phyloP scores from a whole-genome alignment of 2,329 filamentous ascomycete genomes.

The Aspergillus proliferans region DNA sequence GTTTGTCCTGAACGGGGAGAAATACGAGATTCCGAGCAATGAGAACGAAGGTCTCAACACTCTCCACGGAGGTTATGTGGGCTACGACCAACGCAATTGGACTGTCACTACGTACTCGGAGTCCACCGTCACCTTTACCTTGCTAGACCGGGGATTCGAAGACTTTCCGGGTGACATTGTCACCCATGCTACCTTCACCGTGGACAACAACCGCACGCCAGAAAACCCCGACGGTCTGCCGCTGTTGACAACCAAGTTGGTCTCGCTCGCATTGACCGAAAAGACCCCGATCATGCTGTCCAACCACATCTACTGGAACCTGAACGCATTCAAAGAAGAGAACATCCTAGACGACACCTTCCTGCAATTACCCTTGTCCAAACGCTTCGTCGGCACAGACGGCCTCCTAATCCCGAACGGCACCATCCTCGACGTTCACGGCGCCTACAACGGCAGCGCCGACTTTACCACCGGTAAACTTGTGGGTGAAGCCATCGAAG shows the following conservation, averaged over 20 bases:
- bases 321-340: slow-evolving; percentile 42
- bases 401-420: slow-evolving; percentile 69
- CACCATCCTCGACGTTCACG: slow-evolving; percentile 67
- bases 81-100: slow-evolving; percentile 47
- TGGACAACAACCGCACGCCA: slow-evolving; percentile 30
- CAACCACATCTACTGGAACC: slow-evolving; percentile 49
- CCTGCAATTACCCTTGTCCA: slow-evolving; percentile 41
- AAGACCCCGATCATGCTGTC: slow-evolving; percentile 47
- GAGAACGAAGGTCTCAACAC: slow-evolving; percentile 48
- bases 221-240: slow-evolving; percentile 37
- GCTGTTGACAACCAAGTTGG: slow-evolving; percentile 39
- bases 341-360: slow-evolving; percentile 40
- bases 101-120: slow-evolving; percentile 38
- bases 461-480: slow-evolving; percentile 73
- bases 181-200: slow-evolving; percentile 41
- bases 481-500: slow-evolving; percentile 62
- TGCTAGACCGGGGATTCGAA: slow-evolving; percentile 39
- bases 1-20: slow-evolving; percentile 44
- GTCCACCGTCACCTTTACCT: slow-evolving; percentile 41
- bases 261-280: slow-evolving; percentile 40
- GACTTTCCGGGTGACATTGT: slow-evolving; percentile 44
- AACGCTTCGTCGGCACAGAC: slow-evolving; percentile 43
- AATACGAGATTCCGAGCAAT: slow-evolving; percentile 46
- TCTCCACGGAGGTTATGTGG: slow-evolving; percentile 46
- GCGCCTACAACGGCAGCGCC: slow-evolving; percentile 50